phyloP scores from a whole-genome alignment of 2,329 filamentous ascomycete species.

The Xylaria sp. region DNA sequence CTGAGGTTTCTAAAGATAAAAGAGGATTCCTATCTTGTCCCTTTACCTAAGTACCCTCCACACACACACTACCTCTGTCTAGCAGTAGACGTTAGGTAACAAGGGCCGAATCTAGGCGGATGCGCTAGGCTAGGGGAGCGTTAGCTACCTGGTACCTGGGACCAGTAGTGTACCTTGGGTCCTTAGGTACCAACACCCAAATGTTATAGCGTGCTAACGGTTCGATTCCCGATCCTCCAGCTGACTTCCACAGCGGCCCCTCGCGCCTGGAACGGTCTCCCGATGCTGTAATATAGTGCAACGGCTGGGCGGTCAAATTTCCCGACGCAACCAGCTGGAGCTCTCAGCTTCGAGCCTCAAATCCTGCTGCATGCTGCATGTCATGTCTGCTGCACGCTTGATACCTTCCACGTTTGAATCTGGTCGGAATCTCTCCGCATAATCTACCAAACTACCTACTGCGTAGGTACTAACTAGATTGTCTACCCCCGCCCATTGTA shows the following conservation, averaged over 20 bases:
- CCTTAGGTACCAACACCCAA: too few relatives aligned
- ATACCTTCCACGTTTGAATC: neutral
- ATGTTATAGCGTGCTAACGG: constrained; percentile 18
- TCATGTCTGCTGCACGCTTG: neutral
- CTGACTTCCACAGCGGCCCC: neutral
- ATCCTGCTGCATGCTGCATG: neutral
- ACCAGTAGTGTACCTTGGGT: too few relatives aligned
- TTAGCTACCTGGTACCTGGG: constrained; percentile 20
- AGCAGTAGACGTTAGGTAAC: too few relatives aligned
- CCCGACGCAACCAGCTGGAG: constrained; percentile 21
- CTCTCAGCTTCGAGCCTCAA: constrained; percentile 24
- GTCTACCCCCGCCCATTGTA: too few relatives aligned
- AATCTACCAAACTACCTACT: too few relatives aligned
- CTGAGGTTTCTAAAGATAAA: constrained; percentile 1
- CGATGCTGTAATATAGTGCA: neutral
- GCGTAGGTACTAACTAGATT: neutral
- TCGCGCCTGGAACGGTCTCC: neutral
- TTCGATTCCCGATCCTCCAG: constrained; percentile 33
- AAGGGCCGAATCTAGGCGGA: neutral
- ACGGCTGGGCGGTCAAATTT: constrained; percentile 35
- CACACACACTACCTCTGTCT: neutral
- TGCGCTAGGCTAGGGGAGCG: neutral
- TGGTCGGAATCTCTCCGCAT: neutral
- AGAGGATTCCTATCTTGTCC: neutral
- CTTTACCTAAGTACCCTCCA: too few relatives aligned